Base-by-base conservation (phyloP, 768 basidiomycete genomes). In the Suillus placidus region DNA sequence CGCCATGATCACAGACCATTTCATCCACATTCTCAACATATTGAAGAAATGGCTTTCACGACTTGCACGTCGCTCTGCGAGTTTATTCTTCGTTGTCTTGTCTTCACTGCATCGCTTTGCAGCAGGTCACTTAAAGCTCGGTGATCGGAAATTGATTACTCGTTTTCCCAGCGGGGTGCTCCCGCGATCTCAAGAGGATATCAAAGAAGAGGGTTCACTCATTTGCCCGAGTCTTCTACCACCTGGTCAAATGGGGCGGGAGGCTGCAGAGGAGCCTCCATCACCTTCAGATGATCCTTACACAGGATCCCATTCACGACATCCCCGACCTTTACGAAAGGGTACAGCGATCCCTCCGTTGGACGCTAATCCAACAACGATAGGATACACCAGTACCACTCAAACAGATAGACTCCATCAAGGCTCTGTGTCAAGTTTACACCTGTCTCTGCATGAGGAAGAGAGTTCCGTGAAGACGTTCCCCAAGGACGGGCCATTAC, bases 211-310 rank as follows among this genome's bases (percentile, higher is more conserved):
- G 40, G 18, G 12, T 43, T 20, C 40, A 32, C 6, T 30, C 23
- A 34, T 61, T 30, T 60, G 26, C 30, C 32, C 58, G 16, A 61
- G 37, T 16, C 51, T 61, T 40, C 54, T 58, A 23, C 34, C 62
- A 5, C 51, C 62, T 32, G 37, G 12, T 37, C 51, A n/a, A 35
- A 40, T n/a, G 23, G 6, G 32, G 35, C 51, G 12, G 23, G 52
- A 61, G n/a, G 26, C 8, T 32, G 26, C n/a, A 16, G 62, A 18
- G 34, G 20, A 62, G 20, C 38, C 56, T n/a, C 20, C 62, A 9
- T 63, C 62, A 13, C 57, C 62, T 61, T 63, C 62, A 10, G 62
- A 63, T 4, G 37, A 60, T 40, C 62, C 62, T 23, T 63, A 63
- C 40, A 34, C 35, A 38, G 35, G 52, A 20, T 14, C 34, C 14